Conservation (phyloP, 2,329 filamentous ascomycete species). For the Fusarium redolens region DNA sequence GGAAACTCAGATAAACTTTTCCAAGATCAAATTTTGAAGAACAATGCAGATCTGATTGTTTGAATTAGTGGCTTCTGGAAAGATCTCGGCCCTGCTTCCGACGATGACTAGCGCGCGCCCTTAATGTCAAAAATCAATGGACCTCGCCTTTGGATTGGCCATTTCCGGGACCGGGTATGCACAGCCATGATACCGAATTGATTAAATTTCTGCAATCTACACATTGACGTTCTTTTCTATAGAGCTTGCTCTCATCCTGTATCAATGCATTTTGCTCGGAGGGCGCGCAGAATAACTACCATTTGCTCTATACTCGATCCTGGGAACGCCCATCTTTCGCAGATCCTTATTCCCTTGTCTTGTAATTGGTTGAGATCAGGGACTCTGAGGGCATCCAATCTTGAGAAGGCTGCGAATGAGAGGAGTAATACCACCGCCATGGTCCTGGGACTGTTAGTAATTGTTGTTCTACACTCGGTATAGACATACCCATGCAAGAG, state of each 20-base stretch:
- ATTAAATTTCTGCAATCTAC: neutral
- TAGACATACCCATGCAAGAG: slow-evolving; percentile 26
- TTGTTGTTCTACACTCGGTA: accelerated
- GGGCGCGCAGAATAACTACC: slow-evolving; percentile 34
- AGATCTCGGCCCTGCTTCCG: neutral
- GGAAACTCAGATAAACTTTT: neutral
- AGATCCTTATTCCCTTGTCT: slow-evolving; percentile 35
- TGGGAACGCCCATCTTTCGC: slow-evolving; percentile 36
- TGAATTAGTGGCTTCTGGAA: slow-evolving; percentile 2
- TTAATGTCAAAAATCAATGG: slow-evolving; percentile 12
- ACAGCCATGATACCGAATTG: neutral
- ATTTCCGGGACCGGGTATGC: neutral
- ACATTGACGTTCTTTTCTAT: neutral
- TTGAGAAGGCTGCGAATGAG: slow-evolving; percentile 35
- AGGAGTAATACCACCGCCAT: slow-evolving; percentile 33
- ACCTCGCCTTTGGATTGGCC: neutral
- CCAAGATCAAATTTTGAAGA: neutral
- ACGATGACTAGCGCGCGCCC: slow-evolving; percentile 17
- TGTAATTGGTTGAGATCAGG: slow-evolving; percentile 32
- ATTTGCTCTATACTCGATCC: slow-evolving; percentile 38
- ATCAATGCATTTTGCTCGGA: slow-evolving; percentile 36
- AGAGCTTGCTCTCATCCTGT: neutral
- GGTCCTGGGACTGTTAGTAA: slow-evolving; percentile 8
- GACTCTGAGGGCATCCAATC: slow-evolving; percentile 15
- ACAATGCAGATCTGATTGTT: neutral